Base-by-base conservation (phyloP, 177 flowering plant genomes). In the Tripterygium wilfordii region DNA sequence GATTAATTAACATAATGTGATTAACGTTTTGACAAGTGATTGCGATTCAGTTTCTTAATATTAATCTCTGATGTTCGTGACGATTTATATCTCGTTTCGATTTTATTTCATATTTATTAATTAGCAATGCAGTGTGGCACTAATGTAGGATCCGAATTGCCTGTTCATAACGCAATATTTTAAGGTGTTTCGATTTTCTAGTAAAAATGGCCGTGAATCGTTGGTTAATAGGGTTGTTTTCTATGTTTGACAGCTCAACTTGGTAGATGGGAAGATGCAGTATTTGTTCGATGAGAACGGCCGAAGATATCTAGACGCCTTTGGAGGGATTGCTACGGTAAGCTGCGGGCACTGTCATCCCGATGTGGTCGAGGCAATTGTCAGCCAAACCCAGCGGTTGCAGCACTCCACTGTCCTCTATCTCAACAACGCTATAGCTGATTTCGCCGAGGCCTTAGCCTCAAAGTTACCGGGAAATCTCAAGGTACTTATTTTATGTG, bases 321-420 rank as follows among this genome's bases (percentile, higher is more conserved):
- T 89, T 30, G 99, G 83, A 5, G 99, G 99, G 41, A 94, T 94
- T 26, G 99, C 96, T 4, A 78, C 85, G 2, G 99, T 94, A 21
- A 58, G 69, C 48, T 87, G 96, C 53, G 99, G 99, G 12, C 99
- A 94, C 61, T 84, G 97, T 54, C 97, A 94, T 45, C 97, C 97
- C 1, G 85, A 85, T 20, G 83, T 94, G 48, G 88, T 89, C 2
- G 66, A 71, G 5, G 83, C 96, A 1, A 74, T 87, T 14, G 71
- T 78, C 20, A 54, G 64, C 9, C 99, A 89, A 51, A 63, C 72
- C 4, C 75, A 64, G 18, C 75, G 76, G 27, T 9, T 94, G 25
- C 97, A 94, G 31, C 99, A 94, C 67, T 81, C 99, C 24, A 83
- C 97, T 21, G 64, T 81, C 8, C 58, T 94, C 31, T 94, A 94